Evolutionary conservation across 371 early-diverging fungal species (phyloP), one percentile per base, ranked within the genome.

Genomic region (Encephalitozoon intestinalis): DNA sequence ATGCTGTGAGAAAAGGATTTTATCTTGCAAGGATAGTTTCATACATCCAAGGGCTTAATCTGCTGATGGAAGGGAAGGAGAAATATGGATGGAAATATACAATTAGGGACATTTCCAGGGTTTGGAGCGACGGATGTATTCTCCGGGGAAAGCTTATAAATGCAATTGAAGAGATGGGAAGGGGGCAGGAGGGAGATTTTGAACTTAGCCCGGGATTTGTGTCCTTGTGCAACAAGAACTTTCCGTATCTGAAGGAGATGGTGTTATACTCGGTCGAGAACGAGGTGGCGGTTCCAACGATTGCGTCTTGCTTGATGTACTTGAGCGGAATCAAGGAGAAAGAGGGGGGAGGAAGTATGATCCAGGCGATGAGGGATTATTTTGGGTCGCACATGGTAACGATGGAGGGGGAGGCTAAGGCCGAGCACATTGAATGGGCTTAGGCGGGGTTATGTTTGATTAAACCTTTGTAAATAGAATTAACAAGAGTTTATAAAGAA

Each of bases 101-200:
- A 89, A 89, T 93, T 82, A 91, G 91, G 46, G 92, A 91, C 67
- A 94, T 96, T 84, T 93, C 95, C 46, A 86, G 91, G 58, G 94
- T 96, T 91, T 97, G 98, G 98, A 90, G 92, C 76, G 95, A 95
- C 78, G 97, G 98, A 40, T 97, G 98, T 88, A 97, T 97, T 79
- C 94, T 96, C 84, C 89, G 96, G 71, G 79, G 78, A 43, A 63
- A 79, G 25, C 75, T 79, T 39, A 34, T 80, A 23, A 31, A 77
- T 30, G 67, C 41, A 0, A 54, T 82, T 44, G 18, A 37, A 30
- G 31, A 66, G 26, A 54, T 76, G 23, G 37, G 50, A 6, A 30
- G 34, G 5, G 58, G 39, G 9, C 9, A 15, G 21, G 31, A 46
- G 40, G 44, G 58, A 9, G 67, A 51, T 49, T 70, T 76, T 40